Evolutionary conservation across 225 moss, liverwort and hornwort genomes (phyloP).

Genomic region (Sphagnum contortum): DNA sequence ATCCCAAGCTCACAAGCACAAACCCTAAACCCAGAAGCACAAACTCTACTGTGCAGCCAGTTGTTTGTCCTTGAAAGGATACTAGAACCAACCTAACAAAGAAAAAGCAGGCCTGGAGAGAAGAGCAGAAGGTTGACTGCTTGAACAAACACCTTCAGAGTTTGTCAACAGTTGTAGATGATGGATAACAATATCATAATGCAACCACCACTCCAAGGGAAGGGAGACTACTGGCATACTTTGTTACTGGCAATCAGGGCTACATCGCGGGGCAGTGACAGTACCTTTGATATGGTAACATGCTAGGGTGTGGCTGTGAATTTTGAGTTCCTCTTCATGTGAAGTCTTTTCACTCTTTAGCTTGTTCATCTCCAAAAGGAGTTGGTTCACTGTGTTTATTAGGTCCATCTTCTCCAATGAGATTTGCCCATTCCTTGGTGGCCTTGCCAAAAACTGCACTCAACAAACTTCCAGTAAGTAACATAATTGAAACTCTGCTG

Average conservation of each 20-base stretch:
- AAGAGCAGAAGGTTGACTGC: too few relatives aligned
- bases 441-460: conserved; percentile 70
- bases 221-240: conserved; percentile 18
- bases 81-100: too few relatives aligned
- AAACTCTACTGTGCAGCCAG: too few relatives aligned
- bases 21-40: too few relatives aligned
- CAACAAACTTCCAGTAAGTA: neutral
- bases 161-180: too few relatives aligned
- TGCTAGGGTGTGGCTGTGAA: conserved; percentile 57
- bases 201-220: neutral
- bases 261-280: conserved; percentile 70
- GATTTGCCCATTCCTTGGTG: conserved; percentile 51
- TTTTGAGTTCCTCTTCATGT: conserved; percentile 76
- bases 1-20: too few relatives aligned
- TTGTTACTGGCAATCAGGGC: conserved; percentile 75
- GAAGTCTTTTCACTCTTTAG: conserved; percentile 72
- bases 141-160: too few relatives aligned
- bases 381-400: conserved; percentile 89
- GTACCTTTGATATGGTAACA: conserved; percentile 59
- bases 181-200: too few relatives aligned
- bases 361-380: conserved; percentile 69
- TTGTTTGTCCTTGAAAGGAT: too few relatives aligned
- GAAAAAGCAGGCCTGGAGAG: too few relatives aligned
- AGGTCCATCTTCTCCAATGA: conserved; percentile 90
- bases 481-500: conserved; percentile 11